These are phyloP conservation scores for Vicia faba DNA, from an alignment of 306 rosid species.

Conservation along the genomic window DNA sequence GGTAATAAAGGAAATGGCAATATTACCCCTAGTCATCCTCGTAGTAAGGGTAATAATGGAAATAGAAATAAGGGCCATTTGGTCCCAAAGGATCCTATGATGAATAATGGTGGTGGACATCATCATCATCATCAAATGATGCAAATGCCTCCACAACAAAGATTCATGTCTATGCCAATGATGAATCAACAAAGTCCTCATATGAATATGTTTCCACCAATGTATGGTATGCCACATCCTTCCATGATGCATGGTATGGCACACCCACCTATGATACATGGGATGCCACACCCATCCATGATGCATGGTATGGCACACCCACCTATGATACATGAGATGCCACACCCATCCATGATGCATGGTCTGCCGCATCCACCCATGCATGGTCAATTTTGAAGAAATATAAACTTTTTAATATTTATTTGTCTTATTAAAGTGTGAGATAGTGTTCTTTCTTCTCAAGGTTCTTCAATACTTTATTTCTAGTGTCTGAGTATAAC, in stretches of 20 bases:
- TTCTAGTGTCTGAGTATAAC: too few species aligned
- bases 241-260: conserved; percentile 58
- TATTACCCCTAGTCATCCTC: background rate
- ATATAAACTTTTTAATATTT: too few species aligned
- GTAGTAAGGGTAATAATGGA: background rate
- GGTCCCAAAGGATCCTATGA: conserved; percentile 37
- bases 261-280: conserved; percentile 37
- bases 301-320: conserved; percentile 58
- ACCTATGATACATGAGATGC: conserved; percentile 54
- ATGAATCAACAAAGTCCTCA: conserved; percentile 41
- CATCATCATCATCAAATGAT: conserved; percentile 62
- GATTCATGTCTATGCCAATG: conserved; percentile 75
- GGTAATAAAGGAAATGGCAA: too few species aligned
- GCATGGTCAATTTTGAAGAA: conserved; percentile 29
- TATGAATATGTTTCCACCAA: conserved; percentile 57
- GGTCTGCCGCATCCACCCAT: conserved; percentile 45
- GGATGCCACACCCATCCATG: background rate
- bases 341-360: conserved; percentile 57
- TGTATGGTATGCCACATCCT: too few species aligned
- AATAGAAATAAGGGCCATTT: conserved; percentile 38
- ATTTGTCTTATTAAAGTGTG: too few species aligned
- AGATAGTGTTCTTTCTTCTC: too few species aligned
- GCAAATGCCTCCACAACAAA: conserved; percentile 57
- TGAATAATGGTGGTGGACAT: conserved; percentile 50
- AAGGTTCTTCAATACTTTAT: too few species aligned